Conservation (phyloP, 306 rosid species). For the Prunus campanulata region DNA sequence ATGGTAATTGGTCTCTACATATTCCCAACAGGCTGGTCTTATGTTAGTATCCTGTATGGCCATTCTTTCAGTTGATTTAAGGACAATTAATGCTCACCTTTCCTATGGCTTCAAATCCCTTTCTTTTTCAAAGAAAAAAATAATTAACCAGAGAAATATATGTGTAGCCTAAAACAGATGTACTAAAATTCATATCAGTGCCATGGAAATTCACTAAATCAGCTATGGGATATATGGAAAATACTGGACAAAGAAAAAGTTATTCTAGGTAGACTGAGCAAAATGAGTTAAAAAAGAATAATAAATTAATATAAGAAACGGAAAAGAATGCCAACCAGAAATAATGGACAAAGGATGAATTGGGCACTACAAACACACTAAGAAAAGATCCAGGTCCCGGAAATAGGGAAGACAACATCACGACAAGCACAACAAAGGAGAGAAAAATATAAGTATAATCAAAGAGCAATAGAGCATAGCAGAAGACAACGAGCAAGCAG, state of each 20-base stretch:
- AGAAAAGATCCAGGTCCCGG: neutral
- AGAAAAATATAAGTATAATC: neutral
- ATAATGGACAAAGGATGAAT: neutral
- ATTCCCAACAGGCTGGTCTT: neutral
- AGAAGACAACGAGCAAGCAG: neutral
- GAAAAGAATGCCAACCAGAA: neutral
- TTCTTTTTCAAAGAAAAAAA: neutral
- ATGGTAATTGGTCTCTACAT: neutral
- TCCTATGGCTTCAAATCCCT: neutral
- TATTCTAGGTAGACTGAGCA: neutral
- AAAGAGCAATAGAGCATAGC: neutral
- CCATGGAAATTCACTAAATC: neutral
- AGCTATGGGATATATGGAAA: neutral
- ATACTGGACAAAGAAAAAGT: neutral
- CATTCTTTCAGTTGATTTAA: neutral
- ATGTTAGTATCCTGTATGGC: neutral
- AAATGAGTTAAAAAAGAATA: slow-evolving; percentile 5
- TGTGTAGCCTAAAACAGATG: neutral
- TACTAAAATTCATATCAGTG: neutral
- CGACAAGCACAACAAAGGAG: neutral
- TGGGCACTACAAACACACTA: neutral
- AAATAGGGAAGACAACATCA: neutral
- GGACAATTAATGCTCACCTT: neutral
- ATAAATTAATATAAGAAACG: neutral
- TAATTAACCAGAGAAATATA: neutral